Evolutionary conservation across 2,329 filamentous ascomycete genomes (phyloP).

Genomic region (Colletotrichum sp.): DNA sequence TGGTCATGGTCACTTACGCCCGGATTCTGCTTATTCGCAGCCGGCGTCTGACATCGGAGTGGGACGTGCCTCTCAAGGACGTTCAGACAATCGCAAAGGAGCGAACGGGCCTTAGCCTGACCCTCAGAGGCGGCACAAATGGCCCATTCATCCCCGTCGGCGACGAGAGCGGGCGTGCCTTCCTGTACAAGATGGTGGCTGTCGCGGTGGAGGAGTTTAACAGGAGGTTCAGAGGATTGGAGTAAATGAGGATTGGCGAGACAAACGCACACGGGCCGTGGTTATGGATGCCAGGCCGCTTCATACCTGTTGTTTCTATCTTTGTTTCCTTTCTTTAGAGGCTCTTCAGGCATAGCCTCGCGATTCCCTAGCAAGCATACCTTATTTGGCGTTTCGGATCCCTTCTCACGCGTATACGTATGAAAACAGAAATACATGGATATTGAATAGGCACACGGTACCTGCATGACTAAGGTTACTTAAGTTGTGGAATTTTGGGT

Average conservation of each 20-base stretch:
- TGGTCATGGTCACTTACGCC: constrained; percentile 86
- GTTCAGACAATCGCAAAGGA: constrained; percentile 98
- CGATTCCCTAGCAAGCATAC: background rate
- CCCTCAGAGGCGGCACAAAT: constrained; percentile 87
- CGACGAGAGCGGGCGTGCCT: constrained; percentile 77
- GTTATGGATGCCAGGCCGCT: background rate
- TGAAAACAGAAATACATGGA: background rate
- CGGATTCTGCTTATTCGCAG: constrained; percentile 91
- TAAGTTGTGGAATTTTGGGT: background rate
- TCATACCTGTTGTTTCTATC: background rate
- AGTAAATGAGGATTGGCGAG: constrained; percentile 24
- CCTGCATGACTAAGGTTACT: background rate
- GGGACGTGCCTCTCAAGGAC: constrained; percentile 95
- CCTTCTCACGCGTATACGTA: background rate
- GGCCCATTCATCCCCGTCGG: constrained; percentile 93
- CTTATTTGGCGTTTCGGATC: background rate
- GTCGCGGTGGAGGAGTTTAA: constrained; percentile 73
- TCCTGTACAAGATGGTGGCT: constrained; percentile 69
- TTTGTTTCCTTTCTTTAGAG: background rate
- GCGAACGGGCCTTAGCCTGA: constrained; percentile 88
- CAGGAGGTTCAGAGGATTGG: constrained; percentile 57
- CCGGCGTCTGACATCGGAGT: constrained; percentile 85
- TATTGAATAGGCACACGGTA: background rate
- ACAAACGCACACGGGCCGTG: background rate
- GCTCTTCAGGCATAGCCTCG: background rate